phyloP scores from a whole-genome alignment of 257 asterid species.

The Ophiorrhiza pumila region DNA sequence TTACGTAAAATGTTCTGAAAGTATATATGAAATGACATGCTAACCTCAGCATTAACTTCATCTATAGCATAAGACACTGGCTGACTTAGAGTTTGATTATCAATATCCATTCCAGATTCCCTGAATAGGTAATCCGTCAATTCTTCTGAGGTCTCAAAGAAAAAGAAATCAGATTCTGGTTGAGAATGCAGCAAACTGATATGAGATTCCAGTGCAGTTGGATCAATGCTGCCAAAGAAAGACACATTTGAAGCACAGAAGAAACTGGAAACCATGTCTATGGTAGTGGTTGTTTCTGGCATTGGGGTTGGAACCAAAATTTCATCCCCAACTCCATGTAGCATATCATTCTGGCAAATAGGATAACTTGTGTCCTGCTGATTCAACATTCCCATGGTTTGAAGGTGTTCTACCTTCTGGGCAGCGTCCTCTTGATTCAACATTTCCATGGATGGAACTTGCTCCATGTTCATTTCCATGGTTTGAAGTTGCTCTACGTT shows the following conservation, averaged over 20 bases:
- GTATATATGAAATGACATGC: neutral
- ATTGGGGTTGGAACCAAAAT: neutral
- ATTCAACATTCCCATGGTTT: neutral
- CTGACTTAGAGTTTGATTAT: neutral
- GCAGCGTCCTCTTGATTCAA: too few relatives aligned
- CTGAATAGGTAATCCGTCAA: slow-evolving; percentile 6
- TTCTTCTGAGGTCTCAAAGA: slow-evolving; percentile 1
- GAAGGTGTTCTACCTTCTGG: too few relatives aligned
- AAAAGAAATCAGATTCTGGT: slow-evolving; percentile 1
- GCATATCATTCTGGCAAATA: neutral
- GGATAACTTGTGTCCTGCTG: neutral
- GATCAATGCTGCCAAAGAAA: too few relatives aligned
- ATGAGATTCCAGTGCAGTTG: neutral
- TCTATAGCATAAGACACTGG: neutral
- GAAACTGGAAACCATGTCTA: neutral
- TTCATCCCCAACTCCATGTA: neutral
- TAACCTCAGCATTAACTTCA: neutral
- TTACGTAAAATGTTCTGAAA: neutral
- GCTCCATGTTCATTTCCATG: too few relatives aligned
- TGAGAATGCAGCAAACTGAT: neutral
- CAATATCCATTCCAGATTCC: neutral
- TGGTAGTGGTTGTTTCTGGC: neutral
- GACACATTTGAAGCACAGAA: neutral
- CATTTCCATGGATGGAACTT: too few relatives aligned
- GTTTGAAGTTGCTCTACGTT: too few relatives aligned